A percentile compares a stretch with the other conserved stretches of the same genome.
These are phyloP conservation scores for Cyberlindnera maritima DNA, from an alignment of 805 yeast genomes.

Conservation along the genomic window DNA sequence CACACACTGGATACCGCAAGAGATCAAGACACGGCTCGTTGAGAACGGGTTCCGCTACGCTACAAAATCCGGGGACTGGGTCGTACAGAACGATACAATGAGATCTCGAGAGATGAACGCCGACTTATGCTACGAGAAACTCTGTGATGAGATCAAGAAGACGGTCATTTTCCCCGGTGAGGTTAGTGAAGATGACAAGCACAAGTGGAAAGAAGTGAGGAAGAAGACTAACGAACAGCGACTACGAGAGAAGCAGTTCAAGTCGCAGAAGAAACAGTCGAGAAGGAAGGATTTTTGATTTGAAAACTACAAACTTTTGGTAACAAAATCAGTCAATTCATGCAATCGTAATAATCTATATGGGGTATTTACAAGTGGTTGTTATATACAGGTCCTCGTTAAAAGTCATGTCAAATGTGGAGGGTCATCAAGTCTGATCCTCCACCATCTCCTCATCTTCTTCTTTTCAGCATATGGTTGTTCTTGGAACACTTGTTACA, in stretches of 20 bases:
- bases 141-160: conserved; percentile 49
- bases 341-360: neutral
- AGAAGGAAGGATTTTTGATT: conserved; percentile 22
- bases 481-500: conserved; percentile 18
- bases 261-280: conserved; percentile 36
- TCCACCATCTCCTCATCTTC: neutral
- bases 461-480: neutral
- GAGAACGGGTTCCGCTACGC: conserved; percentile 45
- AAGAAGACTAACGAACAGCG: conserved; percentile 34
- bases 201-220: conserved; percentile 48
- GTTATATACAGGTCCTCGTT: conserved; percentile 8
- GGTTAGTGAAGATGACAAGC: conserved; percentile 40
- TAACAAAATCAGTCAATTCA: neutral
- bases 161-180: conserved; percentile 48
- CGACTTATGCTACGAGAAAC: conserved; percentile 57
- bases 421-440: too few species aligned
- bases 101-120: conserved; percentile 59
- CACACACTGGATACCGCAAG: conserved; percentile 59
- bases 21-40: conserved; percentile 41
- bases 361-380: neutral
- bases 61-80: conserved; percentile 44
- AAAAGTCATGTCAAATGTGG: neutral
- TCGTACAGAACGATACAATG: conserved; percentile 61
- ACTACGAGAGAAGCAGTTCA: conserved; percentile 34
- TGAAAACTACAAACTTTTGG: neutral